Base-by-base conservation (phyloP, 768 basidiomycete genomes). In the Naematelia aurantialba region DNA sequence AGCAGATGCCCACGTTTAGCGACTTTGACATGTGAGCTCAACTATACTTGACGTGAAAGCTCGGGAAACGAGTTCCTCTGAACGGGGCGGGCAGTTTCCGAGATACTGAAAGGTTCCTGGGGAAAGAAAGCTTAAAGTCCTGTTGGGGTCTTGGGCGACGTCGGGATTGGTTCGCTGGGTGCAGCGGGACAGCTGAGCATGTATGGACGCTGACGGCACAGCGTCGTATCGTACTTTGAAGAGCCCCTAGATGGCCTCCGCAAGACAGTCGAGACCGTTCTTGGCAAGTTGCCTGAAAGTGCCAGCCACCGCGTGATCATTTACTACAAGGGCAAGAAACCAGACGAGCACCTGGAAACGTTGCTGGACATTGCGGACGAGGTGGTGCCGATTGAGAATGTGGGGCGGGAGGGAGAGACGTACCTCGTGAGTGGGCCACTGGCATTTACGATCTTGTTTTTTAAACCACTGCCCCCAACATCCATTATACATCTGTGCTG, bases 371-470 rank as follows among this genome's bases (percentile, higher is more conserved):
- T 61, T 10, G 56, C 49, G 14, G 73, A 76, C 50, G 72, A 70
- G 45, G 69, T 78, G 3, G 62, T 76, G 0, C 45, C 46, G 19
- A 42, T 78, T n/a, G 45, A 53, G 19, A 78, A 78, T 48, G 45
- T 72, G 1, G 76, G 76, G 0, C 45, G 76, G 13, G 76, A 78
- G 49, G 76, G 76, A 17, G 76, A 70, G 49, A 78, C 76, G 5
- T 78, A 78, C 55, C 60, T 78, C 10, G 76, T 77, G 56, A 55
- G 74, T 59, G 3, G n/a, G 5, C 2, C 44, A 12, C 42, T 42
- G 34, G n/a, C 21, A 24, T 29, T 55, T 4, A n/a, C n/a, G n/a
- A n/a, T n/a, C n/a, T n/a, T n/a, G n/a, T n/a, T n/a, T n/a, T n/a
- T n/a, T n/a, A n/a, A n/a, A n/a, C n/a, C n/a, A n/a, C n/a, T n/a